Evolutionary conservation across 2,329 filamentous ascomycete genomes (phyloP).

Genomic region (Calcarisporium arbuscula): DNA sequence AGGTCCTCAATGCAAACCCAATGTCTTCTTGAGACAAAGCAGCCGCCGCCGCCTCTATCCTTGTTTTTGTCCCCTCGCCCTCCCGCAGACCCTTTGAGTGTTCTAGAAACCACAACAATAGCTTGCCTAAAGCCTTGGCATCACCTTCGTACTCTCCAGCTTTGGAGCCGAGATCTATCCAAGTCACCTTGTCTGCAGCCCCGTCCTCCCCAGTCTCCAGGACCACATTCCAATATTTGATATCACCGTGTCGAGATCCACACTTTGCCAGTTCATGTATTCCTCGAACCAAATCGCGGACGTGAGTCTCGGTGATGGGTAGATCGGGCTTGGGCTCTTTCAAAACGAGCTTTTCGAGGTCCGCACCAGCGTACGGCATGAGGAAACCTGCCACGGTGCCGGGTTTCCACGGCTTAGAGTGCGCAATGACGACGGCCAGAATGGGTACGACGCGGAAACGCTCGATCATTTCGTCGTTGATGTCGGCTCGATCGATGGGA

Average conservation of each 20-base stretch:
- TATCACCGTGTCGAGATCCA: background rate
- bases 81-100: background rate
- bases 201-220: background rate
- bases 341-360: background rate
- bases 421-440: constrained; percentile 9
- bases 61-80: background rate
- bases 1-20: background rate
- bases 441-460: constrained; percentile 11
- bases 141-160: background rate
- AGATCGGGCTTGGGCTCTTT: background rate
- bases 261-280: background rate
- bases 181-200: background rate
- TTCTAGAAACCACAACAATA: background rate
- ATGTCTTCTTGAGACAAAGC: background rate
- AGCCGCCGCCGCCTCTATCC: background rate
- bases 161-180: background rate
- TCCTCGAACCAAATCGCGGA: background rate
- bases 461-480: constrained; percentile 9
- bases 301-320: background rate
- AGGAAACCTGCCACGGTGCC: constrained; percentile 6
- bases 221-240: background rate
- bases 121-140: background rate
- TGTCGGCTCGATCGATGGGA: background rate
- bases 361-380: background rate
- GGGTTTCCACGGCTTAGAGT: constrained; percentile 5